Evolutionary conservation across 345 rosid species (phyloP), one percentile per base, ranked within the genome.

Genomic region (Eucalyptus lansdowneana): DNA sequence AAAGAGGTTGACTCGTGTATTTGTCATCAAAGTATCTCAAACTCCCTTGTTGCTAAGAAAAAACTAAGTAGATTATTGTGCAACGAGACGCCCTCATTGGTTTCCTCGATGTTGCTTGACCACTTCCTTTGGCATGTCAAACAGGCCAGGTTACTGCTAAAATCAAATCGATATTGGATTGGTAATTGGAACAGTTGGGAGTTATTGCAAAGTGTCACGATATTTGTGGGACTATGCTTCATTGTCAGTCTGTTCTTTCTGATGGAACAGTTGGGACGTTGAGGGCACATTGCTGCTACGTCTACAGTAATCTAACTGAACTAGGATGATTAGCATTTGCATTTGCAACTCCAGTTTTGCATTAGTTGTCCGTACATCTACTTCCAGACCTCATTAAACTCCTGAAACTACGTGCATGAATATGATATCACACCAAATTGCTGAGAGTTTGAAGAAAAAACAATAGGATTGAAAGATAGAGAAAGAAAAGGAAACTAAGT

Each of bases 201-300:
- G n/a, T n/a, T n/a, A n/a, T n/a, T n/a, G n/a, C n/a, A n/a, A n/a
- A n/a, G n/a, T n/a, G n/a, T n/a, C n/a, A n/a, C n/a, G n/a, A n/a
- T n/a, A n/a, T n/a, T n/a, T n/a, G n/a, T n/a, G 50, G 50, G 56
- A 24, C 31, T 17, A 51, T 87, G 34, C 60, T 37, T 34, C 53
- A 44, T 69, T 67, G 27, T 45, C 49, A 62, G 69, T 25, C 37
- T 22, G 34, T 89, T 29, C 60, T 29, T 67, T 62, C 14, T 60
- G n/a, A 45, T 14, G 31, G 45, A n/a, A n/a, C n/a, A n/a, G n/a
- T n/a, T n/a, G n/a, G n/a, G n/a, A n/a, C n/a, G n/a, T n/a, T 44
- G 99, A 97, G 91, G 99, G 99, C 87, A 94, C 99, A 42, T 91
- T 97, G 92, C 90, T 96, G 97, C 99, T 96, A 94, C 62, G 92